Evolutionary conservation across 768 basidiomycete genomes (phyloP).

Genomic region (Tylopilus balloui): DNA sequence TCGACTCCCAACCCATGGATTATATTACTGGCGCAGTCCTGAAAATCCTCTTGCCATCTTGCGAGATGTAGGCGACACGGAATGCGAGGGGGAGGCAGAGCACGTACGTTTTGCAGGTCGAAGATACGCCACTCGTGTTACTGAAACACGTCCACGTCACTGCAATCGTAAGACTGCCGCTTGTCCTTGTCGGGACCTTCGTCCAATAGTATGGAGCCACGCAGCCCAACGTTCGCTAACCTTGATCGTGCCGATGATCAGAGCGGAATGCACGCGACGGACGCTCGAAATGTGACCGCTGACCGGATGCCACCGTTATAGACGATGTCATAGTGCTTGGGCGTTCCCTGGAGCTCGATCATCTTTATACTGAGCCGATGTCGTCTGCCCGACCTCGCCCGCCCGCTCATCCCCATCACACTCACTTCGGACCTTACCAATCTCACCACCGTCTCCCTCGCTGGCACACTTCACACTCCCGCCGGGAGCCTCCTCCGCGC

Average conservation of each 20-base stretch:
- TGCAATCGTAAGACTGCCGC: conserved; percentile 2
- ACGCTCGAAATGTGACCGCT: background rate
- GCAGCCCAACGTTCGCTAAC: conserved; percentile 6
- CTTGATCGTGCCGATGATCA: background rate
- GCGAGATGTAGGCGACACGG: no score
- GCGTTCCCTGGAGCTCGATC: background rate
- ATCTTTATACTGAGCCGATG: background rate
- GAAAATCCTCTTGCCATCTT: no score
- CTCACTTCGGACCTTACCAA: background rate
- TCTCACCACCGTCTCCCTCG: conserved; percentile 6
- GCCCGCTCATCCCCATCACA: background rate
- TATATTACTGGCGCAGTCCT: no score
- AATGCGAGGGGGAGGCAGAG: background rate
- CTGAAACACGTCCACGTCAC: background rate
- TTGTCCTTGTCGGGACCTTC: background rate
- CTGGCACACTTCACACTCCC: conserved; percentile 3
- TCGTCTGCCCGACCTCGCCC: background rate
- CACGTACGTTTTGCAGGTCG: background rate
- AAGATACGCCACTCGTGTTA: background rate
- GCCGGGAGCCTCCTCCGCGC: conserved; percentile 13
- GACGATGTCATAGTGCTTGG: conserved; percentile 1
- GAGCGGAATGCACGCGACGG: conserved; percentile 2
- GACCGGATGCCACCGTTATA: background rate
- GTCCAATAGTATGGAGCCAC: conserved; percentile 3
- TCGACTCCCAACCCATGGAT: no score